Conservation (phyloP, 257 asterid species). For the Ilex asprella region DNA sequence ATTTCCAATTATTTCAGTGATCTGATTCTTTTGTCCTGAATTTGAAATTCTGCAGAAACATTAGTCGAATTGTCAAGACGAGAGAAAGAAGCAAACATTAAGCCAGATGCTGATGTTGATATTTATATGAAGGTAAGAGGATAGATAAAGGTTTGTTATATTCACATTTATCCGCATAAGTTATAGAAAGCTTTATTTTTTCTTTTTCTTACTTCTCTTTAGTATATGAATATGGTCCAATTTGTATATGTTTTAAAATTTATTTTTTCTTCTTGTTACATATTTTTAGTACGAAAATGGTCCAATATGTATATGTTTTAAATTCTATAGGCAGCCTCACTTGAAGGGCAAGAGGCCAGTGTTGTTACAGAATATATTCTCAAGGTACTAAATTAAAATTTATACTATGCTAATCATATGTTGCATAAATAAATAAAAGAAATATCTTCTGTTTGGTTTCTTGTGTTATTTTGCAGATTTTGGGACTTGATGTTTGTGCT, state of each 20-base stretch:
- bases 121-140: conserved; percentile 72
- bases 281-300: not conserved
- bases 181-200: not conserved
- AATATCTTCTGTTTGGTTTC: not conserved
- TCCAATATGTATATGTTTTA: not conserved
- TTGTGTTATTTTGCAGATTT: conserved; percentile 31
- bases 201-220: not conserved
- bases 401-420: not conserved
- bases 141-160: too few species aligned
- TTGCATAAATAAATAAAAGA: not conserved
- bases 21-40: not conserved
- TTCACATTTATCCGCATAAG: too few species aligned
- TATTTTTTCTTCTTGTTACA: not conserved
- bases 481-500: conserved; percentile 88
- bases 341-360: conserved; percentile 76
- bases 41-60: conserved; percentile 40
- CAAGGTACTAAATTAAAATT: conserved; percentile 40
- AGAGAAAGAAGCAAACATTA: conserved; percentile 79
- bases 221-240: too few species aligned
- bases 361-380: conserved; percentile 76
- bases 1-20: not conserved
- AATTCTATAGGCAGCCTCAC: conserved; percentile 58
- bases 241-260: not conserved
- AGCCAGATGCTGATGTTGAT: conserved; percentile 83
- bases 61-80: conserved; percentile 76